These are phyloP conservation scores for Collybiopsis confluens DNA, from an alignment of 768 basidiomycete genomes.

Conservation along the genomic window DNA sequence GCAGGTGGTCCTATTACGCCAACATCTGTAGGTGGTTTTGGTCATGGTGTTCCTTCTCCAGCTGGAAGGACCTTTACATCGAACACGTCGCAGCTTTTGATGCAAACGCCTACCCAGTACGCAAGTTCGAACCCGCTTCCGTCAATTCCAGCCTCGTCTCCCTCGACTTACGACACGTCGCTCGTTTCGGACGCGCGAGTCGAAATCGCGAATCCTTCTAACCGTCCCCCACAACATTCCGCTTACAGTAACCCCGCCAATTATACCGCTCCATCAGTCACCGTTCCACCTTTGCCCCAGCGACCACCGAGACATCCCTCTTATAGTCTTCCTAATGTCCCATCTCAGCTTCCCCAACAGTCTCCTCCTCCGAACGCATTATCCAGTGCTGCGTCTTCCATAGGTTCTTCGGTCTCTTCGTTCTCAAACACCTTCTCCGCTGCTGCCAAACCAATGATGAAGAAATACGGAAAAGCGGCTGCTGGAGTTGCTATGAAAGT, in stretches of 20 bases:
- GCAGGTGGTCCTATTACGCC: neutral
- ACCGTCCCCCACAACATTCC: neutral
- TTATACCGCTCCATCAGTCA: neutral
- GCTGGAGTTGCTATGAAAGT: neutral
- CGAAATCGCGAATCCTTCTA: neutral
- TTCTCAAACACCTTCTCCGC: neutral
- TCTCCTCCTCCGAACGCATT: neutral
- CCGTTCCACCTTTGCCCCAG: neutral
- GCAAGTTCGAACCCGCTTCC: neutral
- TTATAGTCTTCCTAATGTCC: neutral
- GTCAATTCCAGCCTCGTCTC: no score
- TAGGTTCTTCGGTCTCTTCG: neutral
- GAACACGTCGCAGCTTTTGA: neutral
- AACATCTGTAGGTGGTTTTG: no score
- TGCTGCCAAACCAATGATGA: neutral
- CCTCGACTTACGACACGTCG: no score
- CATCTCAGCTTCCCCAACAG: neutral
- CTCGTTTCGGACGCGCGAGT: neutral
- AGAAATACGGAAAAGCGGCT: neutral
- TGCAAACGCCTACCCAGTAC: neutral
- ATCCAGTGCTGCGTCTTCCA: neutral
- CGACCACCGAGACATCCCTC: neutral
- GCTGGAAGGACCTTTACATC: neutral
- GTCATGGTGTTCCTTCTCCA: neutral
- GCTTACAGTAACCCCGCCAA: neutral